These are phyloP conservation scores for Xylaria sp. DNA, from an alignment of 495 filamentous ascomycete species.

Conservation along the genomic window DNA sequence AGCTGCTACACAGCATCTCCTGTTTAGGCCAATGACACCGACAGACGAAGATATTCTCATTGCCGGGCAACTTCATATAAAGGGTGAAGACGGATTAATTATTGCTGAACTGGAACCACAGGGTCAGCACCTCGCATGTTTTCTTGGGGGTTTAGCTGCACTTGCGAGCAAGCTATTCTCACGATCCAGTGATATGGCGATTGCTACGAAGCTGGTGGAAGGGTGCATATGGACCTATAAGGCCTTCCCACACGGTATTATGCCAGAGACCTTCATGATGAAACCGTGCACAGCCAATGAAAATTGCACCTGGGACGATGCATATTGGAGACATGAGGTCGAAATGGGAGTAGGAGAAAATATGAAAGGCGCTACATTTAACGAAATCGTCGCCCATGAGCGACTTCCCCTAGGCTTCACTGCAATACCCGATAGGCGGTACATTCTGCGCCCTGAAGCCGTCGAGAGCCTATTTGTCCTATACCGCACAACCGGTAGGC, in stretches of 20 bases:
- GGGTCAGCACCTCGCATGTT: conserved; percentile 58
- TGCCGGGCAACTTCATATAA: conserved; percentile 47
- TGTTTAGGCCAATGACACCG: conserved; percentile 66
- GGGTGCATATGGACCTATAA: conserved; percentile 84
- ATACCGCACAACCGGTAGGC: conserved; percentile 76
- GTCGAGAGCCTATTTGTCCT: conserved; percentile 78
- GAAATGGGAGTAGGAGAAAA: conserved; percentile 11
- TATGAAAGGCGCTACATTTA: conserved; percentile 5
- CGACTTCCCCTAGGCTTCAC: conserved; percentile 36
- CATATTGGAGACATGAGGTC: conserved; percentile 24
- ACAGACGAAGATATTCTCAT: conserved; percentile 69
- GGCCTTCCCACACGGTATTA: conserved; percentile 71
- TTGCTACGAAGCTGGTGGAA: conserved; percentile 73
- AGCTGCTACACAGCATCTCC: conserved; percentile 64
- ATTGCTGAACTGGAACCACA: conserved; percentile 27
- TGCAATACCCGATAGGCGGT: conserved; percentile 41
- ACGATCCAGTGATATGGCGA: conserved; percentile 67
- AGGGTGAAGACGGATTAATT: conserved; percentile 20
- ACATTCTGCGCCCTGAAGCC: conserved; percentile 66
- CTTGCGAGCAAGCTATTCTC: conserved; percentile 73
- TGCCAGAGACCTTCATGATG: conserved; percentile 71
- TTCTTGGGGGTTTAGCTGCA: conserved; percentile 79
- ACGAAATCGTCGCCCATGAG: conserved; percentile 47
- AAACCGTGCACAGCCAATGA: conserved; percentile 55
- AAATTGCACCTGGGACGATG: conserved; percentile 38